Percentiles rank a stretch among this genome's conserved stretches.
phyloP scores from a whole-genome alignment of 202 grass and related monocot species.

The Dendrocalamus latiflorus region DNA sequence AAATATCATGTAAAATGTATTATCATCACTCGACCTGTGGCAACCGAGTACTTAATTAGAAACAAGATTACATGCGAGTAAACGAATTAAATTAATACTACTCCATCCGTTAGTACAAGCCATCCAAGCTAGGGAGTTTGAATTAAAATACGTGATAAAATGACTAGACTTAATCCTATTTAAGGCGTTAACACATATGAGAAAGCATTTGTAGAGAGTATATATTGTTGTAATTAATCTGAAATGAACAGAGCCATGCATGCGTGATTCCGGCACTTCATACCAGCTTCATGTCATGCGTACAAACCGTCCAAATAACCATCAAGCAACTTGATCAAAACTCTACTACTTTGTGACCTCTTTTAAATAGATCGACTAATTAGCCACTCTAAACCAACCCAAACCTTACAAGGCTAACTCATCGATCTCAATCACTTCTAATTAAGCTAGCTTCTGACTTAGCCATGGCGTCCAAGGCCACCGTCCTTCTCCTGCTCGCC shows the following conservation, averaged over 20 bases:
- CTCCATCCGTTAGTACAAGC: too few species aligned
- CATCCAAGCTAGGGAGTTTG: too few species aligned
- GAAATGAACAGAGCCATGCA: neutral
- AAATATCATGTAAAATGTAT: too few species aligned
- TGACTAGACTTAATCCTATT: too few species aligned
- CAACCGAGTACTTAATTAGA: too few species aligned
- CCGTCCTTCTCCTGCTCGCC: neutral
- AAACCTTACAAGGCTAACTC: neutral
- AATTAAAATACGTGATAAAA: too few species aligned
- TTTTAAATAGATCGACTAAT: neutral
- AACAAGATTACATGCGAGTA: too few species aligned
- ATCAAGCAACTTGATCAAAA: neutral
- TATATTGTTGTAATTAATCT: neutral
- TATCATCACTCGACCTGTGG: too few species aligned
- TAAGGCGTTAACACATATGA: neutral
- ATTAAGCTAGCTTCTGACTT: neutral
- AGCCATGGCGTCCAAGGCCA: conserved; percentile 8
- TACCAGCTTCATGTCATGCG: neutral
- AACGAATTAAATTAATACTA: too few species aligned
- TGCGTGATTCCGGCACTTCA: neutral
- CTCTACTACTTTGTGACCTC: neutral
- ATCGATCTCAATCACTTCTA: neutral
- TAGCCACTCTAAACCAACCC: neutral
- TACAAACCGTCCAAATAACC: neutral
- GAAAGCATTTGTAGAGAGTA: neutral